phyloP scores from a whole-genome alignment of 2,329 filamentous ascomycete species.

The Aspergillus melleus region DNA sequence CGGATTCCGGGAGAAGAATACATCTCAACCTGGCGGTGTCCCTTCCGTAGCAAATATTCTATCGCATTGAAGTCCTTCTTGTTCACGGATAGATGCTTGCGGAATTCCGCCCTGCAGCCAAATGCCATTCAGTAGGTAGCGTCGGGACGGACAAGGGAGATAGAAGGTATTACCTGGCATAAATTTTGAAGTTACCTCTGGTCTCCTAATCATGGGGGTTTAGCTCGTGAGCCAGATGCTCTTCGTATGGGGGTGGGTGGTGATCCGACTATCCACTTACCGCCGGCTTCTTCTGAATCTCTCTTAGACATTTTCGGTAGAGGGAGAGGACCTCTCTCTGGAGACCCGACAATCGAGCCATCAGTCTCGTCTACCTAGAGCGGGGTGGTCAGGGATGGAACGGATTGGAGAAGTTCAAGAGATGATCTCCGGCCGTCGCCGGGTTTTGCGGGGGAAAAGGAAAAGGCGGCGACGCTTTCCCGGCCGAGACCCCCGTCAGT shows the following conservation, averaged over 20 bases:
- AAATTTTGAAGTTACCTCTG: conserved; percentile 42
- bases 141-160: background rate
- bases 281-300: conserved; percentile 74
- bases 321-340: conserved; percentile 84
- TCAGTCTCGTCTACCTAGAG: conserved; percentile 13
- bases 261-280: conserved; percentile 48
- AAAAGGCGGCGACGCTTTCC: conserved; percentile 4
- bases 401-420: background rate
- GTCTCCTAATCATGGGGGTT: conserved; percentile 33
- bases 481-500: too few species aligned
- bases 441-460: conserved; percentile 9
- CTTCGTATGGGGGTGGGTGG: background rate
- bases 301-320: conserved; percentile 82
- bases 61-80: conserved; percentile 85
- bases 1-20: conserved; percentile 80
- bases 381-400: background rate
- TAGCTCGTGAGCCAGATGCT: conserved; percentile 1
- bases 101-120: conserved; percentile 68
- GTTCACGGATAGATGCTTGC: conserved; percentile 65
- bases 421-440: conserved; percentile 26
- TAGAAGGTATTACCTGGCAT: conserved; percentile 38
- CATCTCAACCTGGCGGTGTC: conserved; percentile 75
- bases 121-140: conserved; percentile 13
- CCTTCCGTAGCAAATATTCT: conserved; percentile 81
- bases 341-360: conserved; percentile 71